A percentile compares a stretch with the other conserved stretches of the same genome.
Evolutionary conservation across 768 basidiomycete genomes (phyloP).

Genomic region (Postia placenta): DNA sequence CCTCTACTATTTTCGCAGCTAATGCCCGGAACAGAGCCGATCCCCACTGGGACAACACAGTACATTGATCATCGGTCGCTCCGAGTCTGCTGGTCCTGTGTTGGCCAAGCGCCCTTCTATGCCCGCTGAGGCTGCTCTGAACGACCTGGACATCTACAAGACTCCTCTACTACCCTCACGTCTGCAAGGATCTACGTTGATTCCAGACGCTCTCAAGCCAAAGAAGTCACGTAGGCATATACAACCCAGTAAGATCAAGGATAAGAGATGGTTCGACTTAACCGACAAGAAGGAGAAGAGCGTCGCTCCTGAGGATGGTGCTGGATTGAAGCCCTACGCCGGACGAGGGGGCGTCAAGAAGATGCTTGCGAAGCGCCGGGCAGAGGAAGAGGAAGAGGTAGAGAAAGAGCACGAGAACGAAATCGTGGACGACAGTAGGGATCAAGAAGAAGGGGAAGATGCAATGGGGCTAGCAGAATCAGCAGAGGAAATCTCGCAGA

Average conservation of each 20-base stretch:
- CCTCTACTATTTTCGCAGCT: neutral
- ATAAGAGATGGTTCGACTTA: slow-evolving; percentile 46
- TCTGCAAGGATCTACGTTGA: slow-evolving; percentile 34
- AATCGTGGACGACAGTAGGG: slow-evolving; percentile 27
- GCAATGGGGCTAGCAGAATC: slow-evolving; percentile 6
- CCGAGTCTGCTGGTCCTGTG: neutral
- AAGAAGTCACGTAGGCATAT: slow-evolving; percentile 35
- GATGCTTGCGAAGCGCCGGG: slow-evolving; percentile 54
- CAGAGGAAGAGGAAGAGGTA: slow-evolving; percentile 47
- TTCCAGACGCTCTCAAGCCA: slow-evolving; percentile 62
- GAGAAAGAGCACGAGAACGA: slow-evolving; percentile 25
- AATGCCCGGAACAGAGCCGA: slow-evolving; percentile 5
- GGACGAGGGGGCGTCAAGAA: slow-evolving; percentile 79
- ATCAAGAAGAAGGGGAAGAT: slow-evolving; percentile 25
- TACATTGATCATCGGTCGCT: slow-evolving; percentile 7
- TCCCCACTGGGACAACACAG: slow-evolving; percentile 13
- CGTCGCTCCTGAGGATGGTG: slow-evolving; percentile 29
- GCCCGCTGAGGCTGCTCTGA: slow-evolving; percentile 60
- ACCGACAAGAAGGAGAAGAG: slow-evolving; percentile 26
- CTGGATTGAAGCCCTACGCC: slow-evolving; percentile 64
- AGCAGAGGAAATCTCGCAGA: neutral
- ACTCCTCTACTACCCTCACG: slow-evolving; percentile 72
- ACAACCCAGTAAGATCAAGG: slow-evolving; percentile 61
- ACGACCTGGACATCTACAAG: slow-evolving; percentile 72
- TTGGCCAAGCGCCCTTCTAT: slow-evolving; percentile 28